Conservation (phyloP, 1,284 basidiomycete species). For the Tetrapyrgos nigripes region DNA sequence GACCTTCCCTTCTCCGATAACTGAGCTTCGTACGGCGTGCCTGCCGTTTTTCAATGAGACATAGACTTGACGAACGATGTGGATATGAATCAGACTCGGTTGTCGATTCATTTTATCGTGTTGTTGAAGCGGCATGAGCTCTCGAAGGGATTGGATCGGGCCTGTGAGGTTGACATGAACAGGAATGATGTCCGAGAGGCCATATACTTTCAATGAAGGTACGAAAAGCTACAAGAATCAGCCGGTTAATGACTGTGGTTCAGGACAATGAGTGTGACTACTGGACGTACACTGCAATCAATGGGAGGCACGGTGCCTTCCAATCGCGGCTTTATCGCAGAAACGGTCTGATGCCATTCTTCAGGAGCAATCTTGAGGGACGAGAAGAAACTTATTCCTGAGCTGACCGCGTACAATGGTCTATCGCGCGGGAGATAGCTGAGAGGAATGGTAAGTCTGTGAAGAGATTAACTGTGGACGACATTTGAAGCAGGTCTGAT, state of each 20-base stretch:
- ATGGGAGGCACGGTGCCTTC: slow-evolving; percentile 40
- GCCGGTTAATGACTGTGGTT: too few species aligned
- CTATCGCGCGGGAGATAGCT: slow-evolving; percentile 61
- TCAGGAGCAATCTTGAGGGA: slow-evolving; percentile 61
- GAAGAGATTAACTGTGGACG: slow-evolving; percentile 11
- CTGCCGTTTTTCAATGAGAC: slow-evolving; percentile 11
- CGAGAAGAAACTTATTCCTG: slow-evolving; percentile 47
- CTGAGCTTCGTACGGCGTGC: slow-evolving; percentile 9
- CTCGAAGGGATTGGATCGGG: slow-evolving; percentile 45
- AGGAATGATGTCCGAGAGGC: slow-evolving; percentile 57
- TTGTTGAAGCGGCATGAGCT: slow-evolving; percentile 29
- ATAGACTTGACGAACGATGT: slow-evolving; percentile 7
- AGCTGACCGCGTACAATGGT: slow-evolving; percentile 52
- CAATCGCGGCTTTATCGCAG: slow-evolving; percentile 43
- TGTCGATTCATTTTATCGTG: background rate
- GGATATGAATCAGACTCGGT: slow-evolving; percentile 1
- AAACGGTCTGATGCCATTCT: slow-evolving; percentile 63
- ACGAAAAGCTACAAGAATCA: slow-evolving; percentile 41
- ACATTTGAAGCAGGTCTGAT: background rate
- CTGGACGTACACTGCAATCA: slow-evolving; percentile 45
- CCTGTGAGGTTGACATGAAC: slow-evolving; percentile 67
- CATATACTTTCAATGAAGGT: slow-evolving; percentile 59
- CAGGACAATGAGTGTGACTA: too few species aligned
- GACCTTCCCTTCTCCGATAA: slow-evolving; percentile 12
- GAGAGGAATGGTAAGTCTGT: slow-evolving; percentile 41